These are phyloP conservation scores for Monosporozyma aquatica DNA, from an alignment of 805 yeast genomes.

Conservation along the genomic window DNA sequence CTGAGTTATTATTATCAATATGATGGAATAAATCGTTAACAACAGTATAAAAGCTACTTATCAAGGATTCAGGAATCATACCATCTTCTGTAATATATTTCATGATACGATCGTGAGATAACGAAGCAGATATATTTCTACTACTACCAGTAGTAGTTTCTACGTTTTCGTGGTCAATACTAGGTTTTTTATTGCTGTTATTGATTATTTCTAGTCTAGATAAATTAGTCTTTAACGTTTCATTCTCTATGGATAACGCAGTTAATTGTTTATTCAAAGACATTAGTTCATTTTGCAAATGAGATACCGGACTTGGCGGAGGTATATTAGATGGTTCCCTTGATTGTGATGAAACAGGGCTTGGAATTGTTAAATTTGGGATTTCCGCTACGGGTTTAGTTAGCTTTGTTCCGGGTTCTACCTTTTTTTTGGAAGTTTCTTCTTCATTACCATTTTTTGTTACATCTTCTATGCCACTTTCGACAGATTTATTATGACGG, in stretches of 20 bases:
- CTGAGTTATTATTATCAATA: neutral
- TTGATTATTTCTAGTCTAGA: conserved; percentile 42
- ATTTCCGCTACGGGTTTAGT: too few relatives aligned
- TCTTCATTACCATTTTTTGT: neutral
- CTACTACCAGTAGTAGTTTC: too few relatives aligned
- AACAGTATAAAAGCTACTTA: conserved; percentile 2
- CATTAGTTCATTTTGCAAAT: conserved; percentile 19
- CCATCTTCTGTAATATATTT: conserved; percentile 14
- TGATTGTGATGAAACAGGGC: neutral
- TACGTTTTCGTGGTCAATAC: neutral
- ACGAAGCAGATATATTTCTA: neutral
- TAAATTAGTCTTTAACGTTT: conserved; percentile 30
- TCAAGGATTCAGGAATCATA: conserved; percentile 12
- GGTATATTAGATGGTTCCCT: neutral
- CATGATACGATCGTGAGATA: conserved; percentile 5
- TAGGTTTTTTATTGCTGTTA: conserved; percentile 6
- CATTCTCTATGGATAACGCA: conserved; percentile 27
- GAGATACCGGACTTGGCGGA: neutral
- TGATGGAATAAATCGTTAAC: neutral
- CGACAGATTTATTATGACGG: too few relatives aligned
- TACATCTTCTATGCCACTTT: neutral
- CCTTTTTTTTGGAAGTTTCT: neutral
- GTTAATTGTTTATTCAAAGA: conserved; percentile 20
- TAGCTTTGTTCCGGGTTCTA: too few relatives aligned
- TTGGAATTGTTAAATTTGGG: neutral